Evolutionary conservation across 148 eudicot genomes (phyloP).

Genomic region (Nyssa sinensis): DNA sequence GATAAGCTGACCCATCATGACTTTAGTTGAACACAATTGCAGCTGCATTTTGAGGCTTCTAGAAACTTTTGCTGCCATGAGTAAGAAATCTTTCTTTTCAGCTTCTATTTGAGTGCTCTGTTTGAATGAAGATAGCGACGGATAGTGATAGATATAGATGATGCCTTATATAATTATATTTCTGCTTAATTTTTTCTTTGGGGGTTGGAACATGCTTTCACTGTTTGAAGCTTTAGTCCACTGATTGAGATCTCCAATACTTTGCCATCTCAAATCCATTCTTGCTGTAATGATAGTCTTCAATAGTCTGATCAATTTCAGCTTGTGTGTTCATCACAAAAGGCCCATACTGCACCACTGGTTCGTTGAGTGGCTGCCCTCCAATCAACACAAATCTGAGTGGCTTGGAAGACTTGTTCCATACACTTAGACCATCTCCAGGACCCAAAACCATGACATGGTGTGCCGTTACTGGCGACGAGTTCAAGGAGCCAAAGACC

Average conservation of each 20-base stretch:
- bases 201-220: background rate
- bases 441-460: slow-evolving; percentile 66
- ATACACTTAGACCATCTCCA: slow-evolving; percentile 74
- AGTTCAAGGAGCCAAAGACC: slow-evolving; percentile 42
- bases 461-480: slow-evolving; percentile 49
- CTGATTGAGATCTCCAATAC: slow-evolving; percentile 57
- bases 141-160: background rate
- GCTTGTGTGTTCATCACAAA: slow-evolving; percentile 95
- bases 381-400: slow-evolving; percentile 71
- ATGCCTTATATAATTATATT: background rate
- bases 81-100: background rate
- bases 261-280: slow-evolving; percentile 92
- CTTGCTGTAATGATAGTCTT: slow-evolving; percentile 63
- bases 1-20: background rate
- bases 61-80: slow-evolving; percentile 15
- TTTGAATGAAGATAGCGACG: background rate
- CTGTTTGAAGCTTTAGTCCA: slow-evolving; percentile 1
- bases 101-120: background rate
- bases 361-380: slow-evolving; percentile 80
- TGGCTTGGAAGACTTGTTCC: slow-evolving; percentile 56
- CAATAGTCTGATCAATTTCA: slow-evolving; percentile 77
- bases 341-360: slow-evolving; percentile 91
- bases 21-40: background rate
- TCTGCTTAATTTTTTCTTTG: background rate
- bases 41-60: slow-evolving; percentile 17